Percentiles rank a stretch among this genome's conserved stretches.
phyloP scores from a whole-genome alignment of 2,329 filamentous ascomycete species.

The Fusarium fujikuroi region DNA sequence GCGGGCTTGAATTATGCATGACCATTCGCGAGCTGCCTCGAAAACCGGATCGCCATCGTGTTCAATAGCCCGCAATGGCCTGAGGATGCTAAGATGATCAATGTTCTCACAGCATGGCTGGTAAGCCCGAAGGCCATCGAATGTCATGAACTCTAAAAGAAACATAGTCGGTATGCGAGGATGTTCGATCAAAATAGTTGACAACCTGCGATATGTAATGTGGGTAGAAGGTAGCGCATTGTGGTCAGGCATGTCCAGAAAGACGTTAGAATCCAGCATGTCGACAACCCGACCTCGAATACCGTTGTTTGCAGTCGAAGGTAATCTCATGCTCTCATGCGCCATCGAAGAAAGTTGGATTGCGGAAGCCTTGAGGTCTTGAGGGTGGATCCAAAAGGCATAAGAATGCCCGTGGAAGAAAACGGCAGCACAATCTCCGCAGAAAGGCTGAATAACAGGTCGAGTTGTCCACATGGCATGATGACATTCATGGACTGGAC shows the following conservation, averaged over 20 bases:
- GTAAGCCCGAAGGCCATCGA: conserved; percentile 41
- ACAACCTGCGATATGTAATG: conserved; percentile 37
- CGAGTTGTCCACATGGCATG: conserved; percentile 41
- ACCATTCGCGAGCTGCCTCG: conserved; percentile 46
- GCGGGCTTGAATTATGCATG: conserved; percentile 44
- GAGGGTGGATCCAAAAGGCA: conserved; percentile 35
- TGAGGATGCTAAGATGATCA: conserved; percentile 36
- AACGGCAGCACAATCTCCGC: conserved; percentile 49
- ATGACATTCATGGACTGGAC: conserved; percentile 43
- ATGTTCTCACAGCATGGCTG: conserved; percentile 46
- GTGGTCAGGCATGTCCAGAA: neutral
- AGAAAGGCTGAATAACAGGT: conserved; percentile 42
- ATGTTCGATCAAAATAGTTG: conserved; percentile 40
- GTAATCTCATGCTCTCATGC: neutral
- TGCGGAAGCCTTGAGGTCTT: conserved; percentile 25
- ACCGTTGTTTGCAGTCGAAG: neutral
- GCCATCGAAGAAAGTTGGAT: conserved; percentile 2
- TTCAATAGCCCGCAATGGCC: conserved; percentile 37
- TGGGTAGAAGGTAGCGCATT: conserved; percentile 40
- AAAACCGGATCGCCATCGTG: conserved; percentile 40
- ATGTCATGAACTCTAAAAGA: conserved; percentile 45
- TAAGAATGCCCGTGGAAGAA: conserved; percentile 36
- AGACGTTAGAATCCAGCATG: neutral
- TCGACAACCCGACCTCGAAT: neutral
- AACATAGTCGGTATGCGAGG: conserved; percentile 29